A percentile compares a stretch with the other conserved stretches of the same genome.
phyloP scores from a whole-genome alignment of 2,329 filamentous ascomycete genomes.

The Fragosphaeria purpurea region DNA sequence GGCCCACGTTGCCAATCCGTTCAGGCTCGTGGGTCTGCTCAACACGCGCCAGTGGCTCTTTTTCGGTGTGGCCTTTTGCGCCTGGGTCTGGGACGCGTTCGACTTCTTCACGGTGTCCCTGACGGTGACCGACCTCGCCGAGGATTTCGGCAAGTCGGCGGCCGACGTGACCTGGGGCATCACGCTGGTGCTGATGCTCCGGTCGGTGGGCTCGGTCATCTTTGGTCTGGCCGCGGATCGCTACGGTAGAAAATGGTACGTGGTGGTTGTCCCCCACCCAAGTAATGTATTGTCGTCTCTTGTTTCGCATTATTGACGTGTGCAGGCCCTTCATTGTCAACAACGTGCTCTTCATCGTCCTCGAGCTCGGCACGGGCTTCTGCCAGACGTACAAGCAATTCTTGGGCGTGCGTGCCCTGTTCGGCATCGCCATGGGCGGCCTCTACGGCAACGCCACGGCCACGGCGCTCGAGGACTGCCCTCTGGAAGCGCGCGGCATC shows the following conservation, averaged over 20 bases:
- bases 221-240: conserved; percentile 72
- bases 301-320: too few species aligned
- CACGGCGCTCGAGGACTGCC: conserved; percentile 67
- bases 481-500: conserved; percentile 55
- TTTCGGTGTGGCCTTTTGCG: too few species aligned
- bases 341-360: too few species aligned
- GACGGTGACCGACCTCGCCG: conserved; percentile 60
- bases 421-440: conserved; percentile 75
- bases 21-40: too few species aligned
- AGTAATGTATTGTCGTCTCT: too few species aligned
- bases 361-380: conserved; percentile 51
- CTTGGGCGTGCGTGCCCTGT: conserved; percentile 62
- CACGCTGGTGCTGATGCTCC: conserved; percentile 62
- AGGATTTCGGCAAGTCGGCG: conserved; percentile 39
- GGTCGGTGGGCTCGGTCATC: conserved; percentile 62
- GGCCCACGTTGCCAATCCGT: too few species aligned
- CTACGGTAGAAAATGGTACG: too few species aligned
- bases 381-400: conserved; percentile 59
- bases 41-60: too few species aligned
- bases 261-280: too few species aligned
- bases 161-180: conserved; percentile 67
- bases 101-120: conserved; percentile 76
- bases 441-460: conserved; percentile 69
- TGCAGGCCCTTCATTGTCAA: too few species aligned
- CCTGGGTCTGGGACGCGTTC: conserved; percentile 56